A percentile compares a stretch with the other conserved stretches of the same genome.
These are phyloP conservation scores for Sordariomycetes sp. DNA, from an alignment of 2,329 filamentous ascomycete species.

Conservation along the genomic window DNA sequence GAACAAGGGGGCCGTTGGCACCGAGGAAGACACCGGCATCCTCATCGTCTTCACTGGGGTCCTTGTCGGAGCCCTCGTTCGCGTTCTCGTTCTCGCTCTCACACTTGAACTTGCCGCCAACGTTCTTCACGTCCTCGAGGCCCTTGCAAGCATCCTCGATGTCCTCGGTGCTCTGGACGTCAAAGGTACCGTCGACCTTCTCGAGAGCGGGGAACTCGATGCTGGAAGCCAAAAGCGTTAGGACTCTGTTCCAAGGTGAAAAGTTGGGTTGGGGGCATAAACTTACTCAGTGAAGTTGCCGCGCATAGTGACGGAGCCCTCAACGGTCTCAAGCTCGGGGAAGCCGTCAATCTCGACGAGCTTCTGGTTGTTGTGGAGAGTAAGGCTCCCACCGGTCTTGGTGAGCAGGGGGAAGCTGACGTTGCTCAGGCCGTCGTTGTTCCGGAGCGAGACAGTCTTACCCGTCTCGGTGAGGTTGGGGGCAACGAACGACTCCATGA, in stretches of 20 bases:
- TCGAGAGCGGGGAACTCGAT: conserved; percentile 57
- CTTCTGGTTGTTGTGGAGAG: conserved; percentile 82
- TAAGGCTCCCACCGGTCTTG: conserved; percentile 66
- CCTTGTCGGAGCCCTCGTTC: conserved; percentile 30
- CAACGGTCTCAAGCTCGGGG: conserved; percentile 55
- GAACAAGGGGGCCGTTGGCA: conserved; percentile 33
- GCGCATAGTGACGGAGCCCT: conserved; percentile 73
- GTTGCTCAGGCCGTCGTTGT: conserved; percentile 56
- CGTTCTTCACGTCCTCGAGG: conserved; percentile 36
- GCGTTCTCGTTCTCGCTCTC: conserved; percentile 35
- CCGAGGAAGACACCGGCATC: conserved; percentile 32
- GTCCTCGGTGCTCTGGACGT: conserved; percentile 54
- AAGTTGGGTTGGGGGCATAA: not conserved
- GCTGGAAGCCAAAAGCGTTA: conserved; percentile 28
- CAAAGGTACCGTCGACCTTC: conserved; percentile 62
- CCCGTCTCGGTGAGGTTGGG: conserved; percentile 62
- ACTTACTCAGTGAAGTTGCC: conserved; percentile 78
- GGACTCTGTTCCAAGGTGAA: conserved; percentile 4
- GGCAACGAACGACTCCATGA: conserved; percentile 47
- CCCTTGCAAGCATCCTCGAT: conserved; percentile 43
- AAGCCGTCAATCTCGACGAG: conserved; percentile 58
- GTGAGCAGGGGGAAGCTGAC: conserved; percentile 62
- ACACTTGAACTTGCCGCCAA: conserved; percentile 41
- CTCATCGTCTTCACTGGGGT: conserved; percentile 19
- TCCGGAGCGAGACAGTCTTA: conserved; percentile 50